A percentile compares a stretch with the other conserved stretches of the same genome.
phyloP scores from a whole-genome alignment of 2,329 filamentous ascomycete genomes.

The Fusarium metavorans region DNA sequence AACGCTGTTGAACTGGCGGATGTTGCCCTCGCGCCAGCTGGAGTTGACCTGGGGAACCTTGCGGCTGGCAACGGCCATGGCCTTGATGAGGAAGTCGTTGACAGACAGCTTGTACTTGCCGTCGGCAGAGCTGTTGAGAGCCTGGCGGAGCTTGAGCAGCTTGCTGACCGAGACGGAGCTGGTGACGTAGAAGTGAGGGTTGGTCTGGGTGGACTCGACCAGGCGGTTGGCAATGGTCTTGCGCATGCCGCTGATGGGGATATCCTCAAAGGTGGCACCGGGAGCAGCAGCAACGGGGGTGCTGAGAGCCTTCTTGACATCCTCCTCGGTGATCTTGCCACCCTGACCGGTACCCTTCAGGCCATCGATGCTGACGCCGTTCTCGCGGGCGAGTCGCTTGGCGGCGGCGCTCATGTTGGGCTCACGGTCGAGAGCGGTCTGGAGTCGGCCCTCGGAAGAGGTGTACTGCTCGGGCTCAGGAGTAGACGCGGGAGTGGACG shows the following conservation, averaged over 20 bases:
- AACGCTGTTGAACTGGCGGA: constrained; percentile 92
- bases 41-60: constrained; percentile 98
- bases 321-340: constrained; percentile 90
- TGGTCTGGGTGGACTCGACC: constrained; percentile 87
- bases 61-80: constrained; percentile 85
- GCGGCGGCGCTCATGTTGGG: constrained; percentile 78
- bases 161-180: constrained; percentile 92
- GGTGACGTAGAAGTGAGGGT: constrained; percentile 98
- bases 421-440: constrained; percentile 87
- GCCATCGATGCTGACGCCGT: constrained; percentile 79
- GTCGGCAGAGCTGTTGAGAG: constrained; percentile 87
- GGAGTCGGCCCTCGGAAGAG: constrained; percentile 79
- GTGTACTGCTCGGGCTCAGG: constrained; percentile 77
- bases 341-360: constrained; percentile 90
- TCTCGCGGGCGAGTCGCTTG: constrained; percentile 86
- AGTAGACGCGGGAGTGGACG: constrained; percentile 56
- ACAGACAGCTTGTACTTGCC: constrained; percentile 99
- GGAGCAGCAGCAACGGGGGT: constrained; percentile 65
- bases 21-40: constrained; percentile 89
- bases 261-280: constrained; percentile 82
- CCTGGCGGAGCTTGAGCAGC: constrained; percentile 94
- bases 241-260: constrained; percentile 90
- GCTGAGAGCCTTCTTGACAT: constrained; percentile 88
- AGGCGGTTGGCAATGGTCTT: constrained; percentile 96
- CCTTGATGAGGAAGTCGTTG: constrained; percentile 99